Evolutionary conservation across 1,139 yeast species (phyloP).

Genomic region (Martiniozyma asiatica): DNA sequence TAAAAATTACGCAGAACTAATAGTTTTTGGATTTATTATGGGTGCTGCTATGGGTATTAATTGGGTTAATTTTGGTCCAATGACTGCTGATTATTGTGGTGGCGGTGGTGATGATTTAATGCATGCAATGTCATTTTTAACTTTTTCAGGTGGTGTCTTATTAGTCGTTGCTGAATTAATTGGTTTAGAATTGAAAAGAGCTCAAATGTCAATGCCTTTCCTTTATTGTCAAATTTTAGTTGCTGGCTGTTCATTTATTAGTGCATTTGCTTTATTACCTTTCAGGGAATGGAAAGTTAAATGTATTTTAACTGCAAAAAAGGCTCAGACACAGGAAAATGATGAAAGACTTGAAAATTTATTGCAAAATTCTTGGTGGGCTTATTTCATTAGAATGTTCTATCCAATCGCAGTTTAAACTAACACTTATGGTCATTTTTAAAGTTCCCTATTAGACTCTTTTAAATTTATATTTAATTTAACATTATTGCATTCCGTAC

Average conservation of each 20-base stretch:
- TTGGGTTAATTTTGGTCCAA: constrained; percentile 47
- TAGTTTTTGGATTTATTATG: constrained; percentile 39
- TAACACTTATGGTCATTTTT: too few species aligned
- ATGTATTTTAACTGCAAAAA: constrained; percentile 17
- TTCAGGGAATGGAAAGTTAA: constrained; percentile 31
- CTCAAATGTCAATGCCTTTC: constrained; percentile 30
- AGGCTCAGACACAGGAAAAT: constrained; percentile 2
- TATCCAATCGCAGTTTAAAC: constrained; percentile 29
- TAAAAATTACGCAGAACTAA: constrained; percentile 34
- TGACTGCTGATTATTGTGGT: constrained; percentile 41
- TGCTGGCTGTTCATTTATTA: constrained; percentile 35
- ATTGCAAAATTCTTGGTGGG: constrained; percentile 16
- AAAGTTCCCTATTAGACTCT: too few species aligned
- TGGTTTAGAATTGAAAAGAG: constrained; percentile 30
- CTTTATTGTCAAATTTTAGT: constrained; percentile 50
- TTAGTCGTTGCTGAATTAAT: constrained; percentile 31
- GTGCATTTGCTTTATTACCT: constrained; percentile 23
- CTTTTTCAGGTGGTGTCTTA: constrained; percentile 21
- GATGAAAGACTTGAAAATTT: constrained; percentile 17
- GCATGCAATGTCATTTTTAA: constrained; percentile 24
- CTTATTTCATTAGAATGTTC: constrained; percentile 24
- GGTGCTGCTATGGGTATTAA: constrained; percentile 56
- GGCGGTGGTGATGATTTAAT: constrained; percentile 23
- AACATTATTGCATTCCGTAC: too few species aligned
- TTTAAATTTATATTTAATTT: too few species aligned